Conservation (phyloP, 352 stramenopile species). For the Phytopythium vexans region DNA sequence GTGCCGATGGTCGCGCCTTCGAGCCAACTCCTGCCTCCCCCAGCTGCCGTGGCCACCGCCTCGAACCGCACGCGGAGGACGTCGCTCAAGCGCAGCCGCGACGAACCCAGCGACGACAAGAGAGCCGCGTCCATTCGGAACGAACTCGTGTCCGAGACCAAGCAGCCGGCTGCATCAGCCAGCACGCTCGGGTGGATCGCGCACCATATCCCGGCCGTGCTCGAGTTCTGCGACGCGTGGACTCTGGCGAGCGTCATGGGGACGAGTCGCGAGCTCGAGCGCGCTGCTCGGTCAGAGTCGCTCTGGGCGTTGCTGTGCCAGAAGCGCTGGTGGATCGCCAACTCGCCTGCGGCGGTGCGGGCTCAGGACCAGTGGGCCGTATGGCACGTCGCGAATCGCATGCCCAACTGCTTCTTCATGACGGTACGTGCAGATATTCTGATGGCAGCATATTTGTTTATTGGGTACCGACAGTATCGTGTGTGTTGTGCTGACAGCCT, state of each 20-base stretch:
- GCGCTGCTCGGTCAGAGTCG: constrained; percentile 11
- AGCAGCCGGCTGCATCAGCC: neutral
- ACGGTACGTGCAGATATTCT: constrained; percentile 22
- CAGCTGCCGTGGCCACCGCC: neutral
- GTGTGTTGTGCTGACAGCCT: constrained; percentile 7
- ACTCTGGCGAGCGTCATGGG: constrained; percentile 30
- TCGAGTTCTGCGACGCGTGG: constrained; percentile 54
- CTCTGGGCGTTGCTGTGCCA: constrained; percentile 35
- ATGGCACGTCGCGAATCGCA: constrained; percentile 32
- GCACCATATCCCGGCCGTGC: constrained; percentile 36
- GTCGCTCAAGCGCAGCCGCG: constrained; percentile 1
- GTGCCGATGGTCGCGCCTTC: constrained; percentile 26
- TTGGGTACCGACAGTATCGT: too few species aligned
- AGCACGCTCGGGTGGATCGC: constrained; percentile 22
- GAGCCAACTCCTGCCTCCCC: neutral
- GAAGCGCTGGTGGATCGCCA: constrained; percentile 27
- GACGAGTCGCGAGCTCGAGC: constrained; percentile 26
- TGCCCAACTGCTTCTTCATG: constrained; percentile 31
- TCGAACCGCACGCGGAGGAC: neutral
- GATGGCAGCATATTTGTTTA: neutral
- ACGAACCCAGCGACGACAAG: neutral
- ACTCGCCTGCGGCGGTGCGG: neutral
- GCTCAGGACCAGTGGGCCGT: constrained; percentile 23
- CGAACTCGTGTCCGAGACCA: neutral
- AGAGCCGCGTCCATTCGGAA: neutral